These are phyloP conservation scores for Candida nemodendra DNA, from an alignment of 805 yeast species.

Conservation along the genomic window DNA sequence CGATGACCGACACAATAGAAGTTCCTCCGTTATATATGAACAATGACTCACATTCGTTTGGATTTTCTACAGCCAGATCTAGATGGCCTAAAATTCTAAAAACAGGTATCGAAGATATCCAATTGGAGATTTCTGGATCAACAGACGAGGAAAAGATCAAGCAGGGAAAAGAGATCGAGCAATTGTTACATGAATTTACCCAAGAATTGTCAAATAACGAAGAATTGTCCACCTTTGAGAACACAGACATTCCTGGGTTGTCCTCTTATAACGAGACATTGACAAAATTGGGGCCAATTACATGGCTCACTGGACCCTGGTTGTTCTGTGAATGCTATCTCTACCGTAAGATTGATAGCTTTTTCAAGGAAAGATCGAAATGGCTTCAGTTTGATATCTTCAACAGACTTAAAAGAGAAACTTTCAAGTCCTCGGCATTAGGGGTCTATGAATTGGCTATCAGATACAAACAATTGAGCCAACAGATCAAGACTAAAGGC, in stretches of 20 bases:
- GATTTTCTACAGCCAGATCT: constrained; percentile 67
- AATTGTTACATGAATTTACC: constrained; percentile 43
- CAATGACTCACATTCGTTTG: constrained; percentile 75
- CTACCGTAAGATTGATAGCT: constrained; percentile 61
- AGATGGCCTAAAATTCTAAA: constrained; percentile 88
- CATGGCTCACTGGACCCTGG: constrained; percentile 93
- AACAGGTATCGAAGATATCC: constrained; percentile 64
- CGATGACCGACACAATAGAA: too few species aligned
- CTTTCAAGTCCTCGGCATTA: constrained; percentile 68
- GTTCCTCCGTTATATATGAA: constrained; percentile 57
- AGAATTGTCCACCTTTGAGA: constrained; percentile 41
- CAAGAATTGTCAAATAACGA: constrained; percentile 43
- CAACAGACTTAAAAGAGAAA: constrained; percentile 61
- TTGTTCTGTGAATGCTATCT: constrained; percentile 79
- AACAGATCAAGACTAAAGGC: constrained; percentile 22
- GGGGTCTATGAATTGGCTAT: constrained; percentile 84
- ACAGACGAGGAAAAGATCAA: constrained; percentile 18
- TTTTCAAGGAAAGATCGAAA: constrained; percentile 38
- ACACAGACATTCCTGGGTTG: constrained; percentile 41
- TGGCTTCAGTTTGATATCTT: constrained; percentile 74
- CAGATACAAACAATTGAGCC: constrained; percentile 48
- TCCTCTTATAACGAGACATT: constrained; percentile 59
- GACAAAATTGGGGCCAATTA: constrained; percentile 35
- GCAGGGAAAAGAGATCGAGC: constrained; percentile 50
- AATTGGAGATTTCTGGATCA: constrained; percentile 9